Evolutionary conservation across 805 yeast genomes (phyloP).

Genomic region (Wickerhamomyces mucosus): DNA sequence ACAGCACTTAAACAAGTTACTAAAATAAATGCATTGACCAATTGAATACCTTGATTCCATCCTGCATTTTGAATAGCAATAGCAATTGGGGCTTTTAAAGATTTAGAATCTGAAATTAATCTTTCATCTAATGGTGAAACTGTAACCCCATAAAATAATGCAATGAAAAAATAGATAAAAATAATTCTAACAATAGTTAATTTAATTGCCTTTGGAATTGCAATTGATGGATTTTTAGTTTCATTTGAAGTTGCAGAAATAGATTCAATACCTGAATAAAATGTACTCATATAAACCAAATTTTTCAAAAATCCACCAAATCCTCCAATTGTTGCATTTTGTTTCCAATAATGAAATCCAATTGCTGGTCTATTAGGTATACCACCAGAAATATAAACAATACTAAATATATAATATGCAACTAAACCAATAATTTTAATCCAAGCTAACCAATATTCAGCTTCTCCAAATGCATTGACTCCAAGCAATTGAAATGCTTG

Average conservation of each 20-base stretch:
- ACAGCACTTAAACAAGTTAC: conserved; percentile 61
- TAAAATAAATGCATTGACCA: conserved; percentile 63
- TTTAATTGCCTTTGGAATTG: conserved; percentile 64
- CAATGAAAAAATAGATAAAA: conserved; percentile 51
- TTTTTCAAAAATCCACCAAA: conserved; percentile 51
- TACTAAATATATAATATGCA: conserved; percentile 42
- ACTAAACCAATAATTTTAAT: conserved; percentile 38
- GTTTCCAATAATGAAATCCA: conserved; percentile 23
- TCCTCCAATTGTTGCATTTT: conserved; percentile 29
- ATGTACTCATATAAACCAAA: conserved; percentile 61
- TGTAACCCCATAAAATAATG: conserved; percentile 58
- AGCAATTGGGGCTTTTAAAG: conserved; percentile 59
- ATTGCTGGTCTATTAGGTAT: conserved; percentile 24
- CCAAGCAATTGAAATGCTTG: conserved; percentile 41
- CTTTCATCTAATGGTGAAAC: conserved; percentile 58
- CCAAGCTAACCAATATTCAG: conserved; percentile 45
- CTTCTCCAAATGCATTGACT: conserved; percentile 47
- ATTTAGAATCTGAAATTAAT: conserved; percentile 25
- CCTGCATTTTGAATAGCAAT: conserved; percentile 65
- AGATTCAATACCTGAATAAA: conserved; percentile 71
- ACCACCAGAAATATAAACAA: conserved; percentile 35
- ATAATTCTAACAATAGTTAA: conserved; percentile 56
- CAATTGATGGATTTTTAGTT: conserved; percentile 54
- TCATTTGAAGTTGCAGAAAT: conserved; percentile 72
- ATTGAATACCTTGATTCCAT: conserved; percentile 52